Evolutionary conservation across 179 eudicot species (phyloP).

Genomic region (Silene coronaria): DNA sequence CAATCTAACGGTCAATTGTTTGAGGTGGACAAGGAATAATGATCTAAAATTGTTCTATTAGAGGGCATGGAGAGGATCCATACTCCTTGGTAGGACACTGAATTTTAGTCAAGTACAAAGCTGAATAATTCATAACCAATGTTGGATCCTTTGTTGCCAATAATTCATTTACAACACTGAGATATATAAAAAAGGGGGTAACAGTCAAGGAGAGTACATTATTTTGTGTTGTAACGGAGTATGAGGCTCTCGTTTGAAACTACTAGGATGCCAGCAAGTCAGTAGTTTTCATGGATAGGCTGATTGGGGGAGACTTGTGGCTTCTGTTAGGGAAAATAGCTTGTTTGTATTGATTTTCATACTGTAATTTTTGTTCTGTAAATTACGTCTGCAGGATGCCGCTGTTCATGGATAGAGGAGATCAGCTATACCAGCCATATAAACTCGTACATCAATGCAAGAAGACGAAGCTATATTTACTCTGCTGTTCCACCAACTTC

Average conservation of each 20-base stretch:
- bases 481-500: conserved; percentile 44
- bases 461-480: conserved; percentile 36
- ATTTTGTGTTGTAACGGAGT: no score
- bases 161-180: no score
- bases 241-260: no score
- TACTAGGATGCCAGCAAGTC: neutral
- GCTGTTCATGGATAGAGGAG: conserved; percentile 54
- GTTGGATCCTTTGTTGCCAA: no score
- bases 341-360: neutral
- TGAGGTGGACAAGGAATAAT: no score
- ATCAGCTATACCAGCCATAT: conserved; percentile 22
- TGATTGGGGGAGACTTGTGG: neutral
- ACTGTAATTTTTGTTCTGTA: conserved; percentile 1
- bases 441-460: conserved; percentile 30
- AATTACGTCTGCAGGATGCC: conserved; percentile 26
- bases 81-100: no score
- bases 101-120: neutral
- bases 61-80: no score
- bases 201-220: no score
- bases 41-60: no score
- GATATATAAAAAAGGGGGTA: no score
- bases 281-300: neutral
- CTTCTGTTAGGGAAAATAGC: neutral
- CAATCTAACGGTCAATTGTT: no score
- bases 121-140: no score